Evolutionary conservation across 1,284 basidiomycete genomes (phyloP).

Genomic region (Melampsora larici-populina): DNA sequence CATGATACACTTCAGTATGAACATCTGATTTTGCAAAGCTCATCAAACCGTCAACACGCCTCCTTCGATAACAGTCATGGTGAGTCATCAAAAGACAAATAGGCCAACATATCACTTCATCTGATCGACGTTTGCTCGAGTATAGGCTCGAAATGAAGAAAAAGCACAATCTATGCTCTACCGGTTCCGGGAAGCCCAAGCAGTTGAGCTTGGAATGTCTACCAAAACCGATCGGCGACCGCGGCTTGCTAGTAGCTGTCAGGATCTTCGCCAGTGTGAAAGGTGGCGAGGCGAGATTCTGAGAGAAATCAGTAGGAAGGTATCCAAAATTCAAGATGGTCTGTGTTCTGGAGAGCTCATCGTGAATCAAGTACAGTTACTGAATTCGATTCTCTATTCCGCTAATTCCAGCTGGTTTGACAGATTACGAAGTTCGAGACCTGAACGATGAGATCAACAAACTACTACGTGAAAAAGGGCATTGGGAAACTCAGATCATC

Average conservation of each 20-base stretch:
- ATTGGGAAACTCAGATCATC: slow-evolving; percentile 97
- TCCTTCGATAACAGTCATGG: too few relatives aligned
- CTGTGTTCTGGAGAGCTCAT: slow-evolving; percentile 51
- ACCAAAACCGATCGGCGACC: slow-evolving; percentile 76
- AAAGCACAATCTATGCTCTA: slow-evolving; percentile 98
- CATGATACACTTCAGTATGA: too few relatives aligned
- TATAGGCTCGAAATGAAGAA: slow-evolving; percentile 85
- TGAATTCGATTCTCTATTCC: background rate
- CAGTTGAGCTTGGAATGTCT: slow-evolving; percentile 84
- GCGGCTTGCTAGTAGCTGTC: slow-evolving; percentile 82
- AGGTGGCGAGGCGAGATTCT: slow-evolving; percentile 92
- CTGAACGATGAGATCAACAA: slow-evolving; percentile 98
- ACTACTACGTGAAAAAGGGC: slow-evolving; percentile 85
- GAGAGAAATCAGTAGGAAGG: slow-evolving; percentile 89
- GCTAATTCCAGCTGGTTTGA: slow-evolving; percentile 68
- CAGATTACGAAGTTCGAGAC: slow-evolving; percentile 93
- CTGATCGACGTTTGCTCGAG: too few relatives aligned
- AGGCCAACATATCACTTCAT: too few relatives aligned
- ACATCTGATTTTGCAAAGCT: too few relatives aligned
- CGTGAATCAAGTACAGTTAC: background rate
- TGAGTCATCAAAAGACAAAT: too few relatives aligned
- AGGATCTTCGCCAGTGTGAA: slow-evolving; percentile 87
- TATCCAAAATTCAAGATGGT: slow-evolving; percentile 97
- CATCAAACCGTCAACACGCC: too few relatives aligned
- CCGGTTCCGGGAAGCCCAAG: slow-evolving; percentile 95